A percentile compares a stretch with the other conserved stretches of the same genome.
phyloP scores from a whole-genome alignment of 2,329 filamentous ascomycete genomes.

The Botrytis deweyae region DNA sequence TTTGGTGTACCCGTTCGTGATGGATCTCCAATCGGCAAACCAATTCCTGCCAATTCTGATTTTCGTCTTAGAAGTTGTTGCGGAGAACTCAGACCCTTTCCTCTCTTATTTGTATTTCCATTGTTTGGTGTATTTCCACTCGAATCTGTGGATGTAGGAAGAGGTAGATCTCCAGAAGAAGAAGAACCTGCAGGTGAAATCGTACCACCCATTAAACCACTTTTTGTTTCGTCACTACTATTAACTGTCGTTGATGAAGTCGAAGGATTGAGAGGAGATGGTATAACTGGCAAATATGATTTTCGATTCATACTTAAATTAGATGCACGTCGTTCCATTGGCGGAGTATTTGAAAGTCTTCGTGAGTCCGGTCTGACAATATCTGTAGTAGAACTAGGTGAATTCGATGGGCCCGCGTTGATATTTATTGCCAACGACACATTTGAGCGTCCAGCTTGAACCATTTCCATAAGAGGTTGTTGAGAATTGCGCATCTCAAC shows the following conservation, averaged over 20 bases:
- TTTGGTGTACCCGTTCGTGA: constrained; percentile 26
- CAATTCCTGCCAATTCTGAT: constrained; percentile 23
- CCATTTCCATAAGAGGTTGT: constrained; percentile 9
- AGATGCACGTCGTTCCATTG: constrained; percentile 20
- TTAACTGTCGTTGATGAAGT: constrained; percentile 23
- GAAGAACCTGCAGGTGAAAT: constrained; percentile 25
- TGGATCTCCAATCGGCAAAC: constrained; percentile 9
- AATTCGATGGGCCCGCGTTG: background rate
- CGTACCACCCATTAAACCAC: constrained; percentile 3
- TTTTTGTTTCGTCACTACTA: constrained; percentile 25
- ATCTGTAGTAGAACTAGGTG: background rate
- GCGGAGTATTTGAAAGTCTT: constrained; percentile 20
- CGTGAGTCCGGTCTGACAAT: constrained; percentile 13
- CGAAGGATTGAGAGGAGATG: constrained; percentile 39
- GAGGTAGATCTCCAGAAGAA: constrained; percentile 27
- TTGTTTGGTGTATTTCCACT: constrained; percentile 16
- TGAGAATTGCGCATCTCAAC: constrained; percentile 14
- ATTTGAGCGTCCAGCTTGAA: constrained; percentile 23
- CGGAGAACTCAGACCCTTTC: constrained; percentile 23
- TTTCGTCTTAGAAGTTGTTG: constrained; percentile 32
- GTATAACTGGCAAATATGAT: constrained; percentile 34
- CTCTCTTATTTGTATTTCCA: constrained; percentile 18
- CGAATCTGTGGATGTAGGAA: constrained; percentile 8
- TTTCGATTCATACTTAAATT: constrained; percentile 23
- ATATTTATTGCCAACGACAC: constrained; percentile 18